Percentiles rank a stretch among this genome's conserved stretches.
Evolutionary conservation across 192 early-diverging fungal genomes (phyloP).

Genomic region (Funneliformis geosporum): DNA sequence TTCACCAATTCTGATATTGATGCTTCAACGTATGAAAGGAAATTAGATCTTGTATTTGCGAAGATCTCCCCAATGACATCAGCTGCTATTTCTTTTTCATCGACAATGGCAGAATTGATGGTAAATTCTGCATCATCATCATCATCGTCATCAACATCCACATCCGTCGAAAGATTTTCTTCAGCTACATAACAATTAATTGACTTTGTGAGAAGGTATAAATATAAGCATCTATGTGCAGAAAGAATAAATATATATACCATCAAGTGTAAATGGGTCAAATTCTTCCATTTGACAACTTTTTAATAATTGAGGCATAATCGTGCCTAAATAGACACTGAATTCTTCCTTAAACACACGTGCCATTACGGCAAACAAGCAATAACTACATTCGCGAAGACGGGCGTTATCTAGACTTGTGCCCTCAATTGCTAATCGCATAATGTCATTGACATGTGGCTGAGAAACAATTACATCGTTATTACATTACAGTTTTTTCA

Average conservation of each 20-base stretch:
- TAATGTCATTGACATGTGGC: constrained; percentile 72
- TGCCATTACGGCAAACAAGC: constrained; percentile 83
- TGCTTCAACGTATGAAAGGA: constrained; percentile 83
- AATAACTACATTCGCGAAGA: constrained; percentile 82
- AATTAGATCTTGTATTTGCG: constrained; percentile 67
- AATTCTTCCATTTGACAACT: constrained; percentile 80
- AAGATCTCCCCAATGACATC: constrained; percentile 89
- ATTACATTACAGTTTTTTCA: background rate
- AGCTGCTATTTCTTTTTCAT: constrained; percentile 91
- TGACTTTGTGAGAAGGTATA: background rate
- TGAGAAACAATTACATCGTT: background rate
- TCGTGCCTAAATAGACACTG: constrained; percentile 66
- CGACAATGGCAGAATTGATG: constrained; percentile 79
- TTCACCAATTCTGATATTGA: constrained; percentile 64
- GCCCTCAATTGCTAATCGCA: constrained; percentile 78
- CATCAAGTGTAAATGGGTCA: constrained; percentile 28
- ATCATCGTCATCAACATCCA: constrained; percentile 52
- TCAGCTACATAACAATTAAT: background rate
- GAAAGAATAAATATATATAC: constrained; percentile 1
- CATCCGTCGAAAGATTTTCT: constrained; percentile 17
- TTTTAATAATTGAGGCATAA: constrained; percentile 80
- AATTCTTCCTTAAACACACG: constrained; percentile 84
- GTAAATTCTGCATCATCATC: constrained; percentile 62
- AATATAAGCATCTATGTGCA: background rate
- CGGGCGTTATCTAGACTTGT: constrained; percentile 70